Conservation (phyloP, 139 green algal species). For the Tetradesmus lagerheimii region DNA sequence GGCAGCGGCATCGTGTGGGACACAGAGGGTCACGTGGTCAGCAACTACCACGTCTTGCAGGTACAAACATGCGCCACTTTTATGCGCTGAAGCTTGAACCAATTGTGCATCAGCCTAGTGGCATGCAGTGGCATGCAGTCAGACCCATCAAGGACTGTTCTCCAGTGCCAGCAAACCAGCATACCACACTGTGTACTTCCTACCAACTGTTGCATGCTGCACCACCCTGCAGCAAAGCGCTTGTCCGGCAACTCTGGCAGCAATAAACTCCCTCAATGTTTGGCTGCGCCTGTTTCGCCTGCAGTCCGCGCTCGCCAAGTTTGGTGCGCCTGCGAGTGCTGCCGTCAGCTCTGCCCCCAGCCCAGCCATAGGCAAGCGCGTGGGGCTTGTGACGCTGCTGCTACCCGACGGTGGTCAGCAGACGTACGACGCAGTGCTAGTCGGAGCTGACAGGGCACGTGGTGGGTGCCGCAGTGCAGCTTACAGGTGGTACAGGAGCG, state of each 20-base stretch:
- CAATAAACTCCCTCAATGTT: too few relatives aligned
- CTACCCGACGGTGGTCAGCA: conserved; percentile 73
- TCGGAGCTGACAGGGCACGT: conserved; percentile 71
- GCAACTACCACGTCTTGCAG: conserved; percentile 53
- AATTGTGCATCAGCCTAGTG: too few relatives aligned
- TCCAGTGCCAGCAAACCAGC: background rate
- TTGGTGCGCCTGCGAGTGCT: conserved; percentile 60
- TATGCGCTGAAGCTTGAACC: too few relatives aligned
- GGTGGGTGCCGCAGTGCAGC: conserved; percentile 8
- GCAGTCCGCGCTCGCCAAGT: conserved; percentile 61
- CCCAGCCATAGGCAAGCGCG: background rate
- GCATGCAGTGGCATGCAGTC: too few relatives aligned
- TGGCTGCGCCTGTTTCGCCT: background rate
- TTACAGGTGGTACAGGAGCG: too few relatives aligned
- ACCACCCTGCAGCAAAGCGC: too few relatives aligned
- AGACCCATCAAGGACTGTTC: too few relatives aligned
- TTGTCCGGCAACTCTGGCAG: too few relatives aligned
- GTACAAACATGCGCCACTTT: background rate
- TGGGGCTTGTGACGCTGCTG: conserved; percentile 5
- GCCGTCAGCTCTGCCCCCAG: background rate
- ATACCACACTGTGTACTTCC: background rate
- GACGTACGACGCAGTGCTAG: conserved; percentile 70
- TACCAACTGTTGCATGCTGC: background rate
- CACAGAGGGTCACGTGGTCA: conserved; percentile 67
- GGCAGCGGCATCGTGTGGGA: conserved; percentile 87